Percentiles rank a stretch among this genome's conserved stretches.
phyloP scores from a whole-genome alignment of 768 basidiomycete genomes.

The Tulasnella sp. region DNA sequence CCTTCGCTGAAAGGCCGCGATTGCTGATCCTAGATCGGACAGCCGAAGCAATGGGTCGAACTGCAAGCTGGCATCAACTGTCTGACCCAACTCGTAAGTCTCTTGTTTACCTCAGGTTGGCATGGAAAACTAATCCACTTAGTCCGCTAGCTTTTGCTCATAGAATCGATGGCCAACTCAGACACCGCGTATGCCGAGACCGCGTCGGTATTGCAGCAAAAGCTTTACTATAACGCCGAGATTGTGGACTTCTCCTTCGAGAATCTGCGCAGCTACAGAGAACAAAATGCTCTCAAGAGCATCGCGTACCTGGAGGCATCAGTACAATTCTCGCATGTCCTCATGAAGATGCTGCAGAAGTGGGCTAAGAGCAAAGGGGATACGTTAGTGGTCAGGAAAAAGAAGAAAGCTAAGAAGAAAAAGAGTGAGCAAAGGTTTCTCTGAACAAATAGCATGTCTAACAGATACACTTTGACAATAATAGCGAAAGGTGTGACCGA shows the following conservation, averaged over 20 bases:
- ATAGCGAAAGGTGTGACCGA: constrained; percentile 32
- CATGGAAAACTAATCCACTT: not conserved
- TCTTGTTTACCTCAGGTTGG: not conserved
- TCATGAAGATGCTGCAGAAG: constrained; percentile 86
- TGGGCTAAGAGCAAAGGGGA: constrained; percentile 71
- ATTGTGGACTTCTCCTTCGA: constrained; percentile 84
- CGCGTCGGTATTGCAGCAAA: constrained; percentile 76
- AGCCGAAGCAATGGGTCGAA: constrained; percentile 95
- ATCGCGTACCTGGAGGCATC: constrained; percentile 77
- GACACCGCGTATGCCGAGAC: constrained; percentile 63
- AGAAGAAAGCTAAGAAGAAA: constrained; percentile 49
- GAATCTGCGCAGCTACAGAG: constrained; percentile 71
- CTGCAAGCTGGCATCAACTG: constrained; percentile 92
- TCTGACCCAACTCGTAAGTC: constrained; percentile 70
- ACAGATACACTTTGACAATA: not conserved
- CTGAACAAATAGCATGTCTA: no score
- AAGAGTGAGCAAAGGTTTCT: constrained; percentile 31
- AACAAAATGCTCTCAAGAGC: constrained; percentile 46
- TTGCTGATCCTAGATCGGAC: not conserved
- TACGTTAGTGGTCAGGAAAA: constrained; percentile 73
- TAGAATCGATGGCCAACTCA: constrained; percentile 71
- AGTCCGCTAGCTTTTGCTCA: constrained; percentile 58
- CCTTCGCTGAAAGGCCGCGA: not conserved
- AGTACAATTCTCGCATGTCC: constrained; percentile 74
- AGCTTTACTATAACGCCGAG: constrained; percentile 93